A percentile compares a stretch with the other conserved stretches of the same genome.
Evolutionary conservation across 1,139 yeast species (phyloP).

Genomic region (Suhomyces kunorum): DNA sequence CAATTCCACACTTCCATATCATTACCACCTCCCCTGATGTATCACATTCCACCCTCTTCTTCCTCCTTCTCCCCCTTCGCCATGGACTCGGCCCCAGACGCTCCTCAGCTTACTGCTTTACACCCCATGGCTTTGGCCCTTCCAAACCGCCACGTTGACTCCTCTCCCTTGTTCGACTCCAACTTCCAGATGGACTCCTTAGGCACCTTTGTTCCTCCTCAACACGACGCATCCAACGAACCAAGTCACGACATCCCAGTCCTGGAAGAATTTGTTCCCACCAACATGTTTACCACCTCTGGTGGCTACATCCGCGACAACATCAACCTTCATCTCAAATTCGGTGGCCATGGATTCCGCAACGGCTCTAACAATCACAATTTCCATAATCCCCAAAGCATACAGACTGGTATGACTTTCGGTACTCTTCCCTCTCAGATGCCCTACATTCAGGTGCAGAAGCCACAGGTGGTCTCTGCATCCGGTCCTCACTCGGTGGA

Average conservation of each 20-base stretch:
- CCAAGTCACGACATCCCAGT: too few relatives aligned
- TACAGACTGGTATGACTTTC: neutral
- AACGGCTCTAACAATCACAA: neutral
- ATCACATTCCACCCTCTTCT: conserved; percentile 2
- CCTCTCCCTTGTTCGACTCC: neutral
- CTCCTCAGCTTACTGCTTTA: neutral
- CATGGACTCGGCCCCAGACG: neutral
- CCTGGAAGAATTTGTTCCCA: neutral
- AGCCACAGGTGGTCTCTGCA: conserved; percentile 6
- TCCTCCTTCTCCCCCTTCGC: conserved; percentile 1
- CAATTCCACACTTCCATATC: neutral
- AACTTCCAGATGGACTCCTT: neutral
- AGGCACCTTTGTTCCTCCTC: neutral
- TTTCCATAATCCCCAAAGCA: neutral
- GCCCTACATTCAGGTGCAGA: conserved; percentile 1
- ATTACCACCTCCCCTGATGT: conserved; percentile 1
- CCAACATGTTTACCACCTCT: neutral
- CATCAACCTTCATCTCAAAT: conserved; percentile 17
- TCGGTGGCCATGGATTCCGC: conserved; percentile 13
- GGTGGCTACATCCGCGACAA: conserved; percentile 13
- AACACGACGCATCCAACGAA: neutral
- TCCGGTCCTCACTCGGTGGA: conserved; percentile 10
- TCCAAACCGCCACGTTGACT: neutral
- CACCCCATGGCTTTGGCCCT: neutral
- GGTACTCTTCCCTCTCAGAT: conserved; percentile 5